phyloP scores from a whole-genome alignment of 2,329 filamentous ascomycete genomes.

The Alternaria solani region DNA sequence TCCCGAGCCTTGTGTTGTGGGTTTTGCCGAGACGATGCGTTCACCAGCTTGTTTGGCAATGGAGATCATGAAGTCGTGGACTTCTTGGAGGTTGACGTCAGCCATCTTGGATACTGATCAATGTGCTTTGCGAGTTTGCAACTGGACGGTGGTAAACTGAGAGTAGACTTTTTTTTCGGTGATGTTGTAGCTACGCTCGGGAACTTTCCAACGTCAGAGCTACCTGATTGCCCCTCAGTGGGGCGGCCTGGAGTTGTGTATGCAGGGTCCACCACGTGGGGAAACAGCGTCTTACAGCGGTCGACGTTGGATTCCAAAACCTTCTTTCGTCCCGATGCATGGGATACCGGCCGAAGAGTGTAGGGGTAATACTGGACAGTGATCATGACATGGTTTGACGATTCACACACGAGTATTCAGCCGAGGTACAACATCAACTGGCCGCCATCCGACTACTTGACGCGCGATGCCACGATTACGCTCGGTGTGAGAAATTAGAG shows the following conservation, averaged over 20 bases:
- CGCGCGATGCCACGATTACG: not conserved
- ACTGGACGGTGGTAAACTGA: not conserved
- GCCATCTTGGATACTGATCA: constrained; percentile 33
- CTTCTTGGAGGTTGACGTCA: constrained; percentile 55
- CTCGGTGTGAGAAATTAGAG: too few relatives aligned
- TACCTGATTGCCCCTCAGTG: not conserved
- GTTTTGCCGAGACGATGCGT: constrained; percentile 57
- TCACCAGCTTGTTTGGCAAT: constrained; percentile 57
- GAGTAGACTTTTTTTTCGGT: not conserved
- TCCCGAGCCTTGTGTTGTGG: constrained; percentile 52
- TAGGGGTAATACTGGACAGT: not conserved
- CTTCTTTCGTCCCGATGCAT: not conserved
- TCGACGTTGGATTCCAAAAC: not conserved
- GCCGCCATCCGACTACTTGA: not conserved
- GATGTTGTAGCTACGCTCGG: not conserved
- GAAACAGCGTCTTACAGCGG: not conserved
- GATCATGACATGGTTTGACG: not conserved
- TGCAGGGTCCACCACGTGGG: constrained; percentile 1
- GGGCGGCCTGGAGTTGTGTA: not conserved
- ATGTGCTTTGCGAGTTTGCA: too few relatives aligned
- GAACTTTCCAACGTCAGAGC: not conserved
- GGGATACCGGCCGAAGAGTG: not conserved
- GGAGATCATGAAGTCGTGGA: constrained; percentile 58
- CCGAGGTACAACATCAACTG: not conserved
- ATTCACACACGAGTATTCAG: not conserved